Evolutionary conservation across 2,329 filamentous ascomycete species (phyloP).

Genomic region (Trichophyton simii): DNA sequence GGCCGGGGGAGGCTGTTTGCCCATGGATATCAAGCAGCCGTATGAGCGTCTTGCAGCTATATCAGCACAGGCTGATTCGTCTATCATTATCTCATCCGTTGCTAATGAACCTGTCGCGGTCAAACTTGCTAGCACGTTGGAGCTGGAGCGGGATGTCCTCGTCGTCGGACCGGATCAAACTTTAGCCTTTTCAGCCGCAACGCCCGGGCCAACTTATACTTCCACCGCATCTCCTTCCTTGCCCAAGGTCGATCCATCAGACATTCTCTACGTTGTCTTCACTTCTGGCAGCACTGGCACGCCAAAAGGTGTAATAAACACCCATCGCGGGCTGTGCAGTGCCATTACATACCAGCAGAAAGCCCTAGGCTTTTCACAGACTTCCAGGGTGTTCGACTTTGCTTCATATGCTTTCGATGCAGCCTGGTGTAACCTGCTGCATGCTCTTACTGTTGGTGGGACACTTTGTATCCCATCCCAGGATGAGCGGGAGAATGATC

Average conservation of each 20-base stretch:
- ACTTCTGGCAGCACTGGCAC: slow-evolving; percentile 38
- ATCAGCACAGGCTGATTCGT: slow-evolving; percentile 11
- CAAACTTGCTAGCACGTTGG: not conserved
- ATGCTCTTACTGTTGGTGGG: not conserved
- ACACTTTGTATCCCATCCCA: slow-evolving; percentile 4
- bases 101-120: not conserved
- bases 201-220: too few species aligned
- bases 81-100: slow-evolving; percentile 9
- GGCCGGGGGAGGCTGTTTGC: slow-evolving; percentile 18
- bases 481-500: not conserved
- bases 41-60: slow-evolving; percentile 23
- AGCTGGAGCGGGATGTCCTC: not conserved
- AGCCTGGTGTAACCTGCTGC: not conserved
- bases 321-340: slow-evolving; percentile 12
- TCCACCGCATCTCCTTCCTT: not conserved
- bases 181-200: not conserved
- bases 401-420: slow-evolving; percentile 76
- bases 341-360: not conserved
- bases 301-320: slow-evolving; percentile 39
- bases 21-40: slow-evolving; percentile 20
- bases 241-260: slow-evolving; percentile 28
- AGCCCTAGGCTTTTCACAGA: not conserved
- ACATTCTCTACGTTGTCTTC: slow-evolving; percentile 41
- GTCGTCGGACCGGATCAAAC: not conserved
- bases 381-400: slow-evolving; percentile 49